Percentiles rank a stretch among this genome's conserved stretches.
phyloP scores from a whole-genome alignment of 2,329 filamentous ascomycete species.

The Talaromyces sp. region DNA sequence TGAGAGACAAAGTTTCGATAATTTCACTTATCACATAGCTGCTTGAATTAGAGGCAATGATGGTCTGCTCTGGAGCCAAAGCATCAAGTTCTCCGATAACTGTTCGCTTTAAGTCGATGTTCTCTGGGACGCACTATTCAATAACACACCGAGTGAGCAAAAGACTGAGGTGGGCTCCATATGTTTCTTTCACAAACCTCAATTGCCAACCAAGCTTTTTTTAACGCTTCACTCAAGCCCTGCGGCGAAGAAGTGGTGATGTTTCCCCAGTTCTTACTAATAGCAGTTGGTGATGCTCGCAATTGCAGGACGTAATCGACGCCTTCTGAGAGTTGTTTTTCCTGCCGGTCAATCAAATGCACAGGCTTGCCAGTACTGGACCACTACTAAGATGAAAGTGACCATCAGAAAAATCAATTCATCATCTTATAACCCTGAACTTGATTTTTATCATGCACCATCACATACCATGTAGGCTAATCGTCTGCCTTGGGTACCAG shows the following conservation, averaged over 20 bases:
- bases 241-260: slow-evolving; percentile 22
- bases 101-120: slow-evolving; percentile 40
- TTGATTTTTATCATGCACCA: neutral
- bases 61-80: slow-evolving; percentile 32
- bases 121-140: slow-evolving; percentile 45
- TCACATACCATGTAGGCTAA: slow-evolving; percentile 36
- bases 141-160: neutral
- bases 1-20: slow-evolving; percentile 35
- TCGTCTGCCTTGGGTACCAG: slow-evolving; percentile 36
- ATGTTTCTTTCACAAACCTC: slow-evolving; percentile 26
- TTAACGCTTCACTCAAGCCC: slow-evolving; percentile 22
- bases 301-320: slow-evolving; percentile 29
- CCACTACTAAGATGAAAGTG: slow-evolving; percentile 25
- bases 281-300: slow-evolving; percentile 17
- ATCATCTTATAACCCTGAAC: neutral
- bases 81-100: slow-evolving; percentile 41
- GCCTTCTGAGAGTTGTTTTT: slow-evolving; percentile 28
- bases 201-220: slow-evolving; percentile 35
- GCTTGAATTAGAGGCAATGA: slow-evolving; percentile 49
- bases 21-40: slow-evolving; percentile 47
- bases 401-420: neutral
- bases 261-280: slow-evolving; percentile 24
- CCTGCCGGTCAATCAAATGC: slow-evolving; percentile 29
- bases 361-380: slow-evolving; percentile 32
- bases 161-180: neutral